Evolutionary conservation across 495 filamentous ascomycete genomes (phyloP).

Genomic region (Penicillium tannophilum): DNA sequence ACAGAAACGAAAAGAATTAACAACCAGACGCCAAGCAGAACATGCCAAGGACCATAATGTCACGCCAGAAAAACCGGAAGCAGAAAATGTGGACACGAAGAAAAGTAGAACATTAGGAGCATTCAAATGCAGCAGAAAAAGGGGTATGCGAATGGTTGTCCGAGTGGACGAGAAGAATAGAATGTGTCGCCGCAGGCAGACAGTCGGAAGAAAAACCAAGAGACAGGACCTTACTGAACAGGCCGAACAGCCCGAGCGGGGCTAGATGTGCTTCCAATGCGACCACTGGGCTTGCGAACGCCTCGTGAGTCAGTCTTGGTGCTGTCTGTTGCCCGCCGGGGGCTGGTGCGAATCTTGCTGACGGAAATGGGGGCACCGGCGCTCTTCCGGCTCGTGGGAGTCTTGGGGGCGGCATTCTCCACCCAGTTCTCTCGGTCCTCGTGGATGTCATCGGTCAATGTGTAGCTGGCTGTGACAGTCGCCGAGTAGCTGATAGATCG

Average conservation of each 20-base stretch:
- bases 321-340: constrained; percentile 59
- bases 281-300: constrained; percentile 89
- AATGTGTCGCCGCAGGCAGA: constrained; percentile 15
- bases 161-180: constrained; percentile 26
- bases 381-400: constrained; percentile 60
- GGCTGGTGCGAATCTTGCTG: constrained; percentile 72
- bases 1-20: constrained; percentile 18
- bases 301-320: constrained; percentile 57
- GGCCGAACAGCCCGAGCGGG: constrained; percentile 22
- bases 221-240: constrained; percentile 17
- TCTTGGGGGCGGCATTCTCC: constrained; percentile 59
- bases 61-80: constrained; percentile 17
- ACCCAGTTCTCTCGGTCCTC: constrained; percentile 51
- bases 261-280: constrained; percentile 71
- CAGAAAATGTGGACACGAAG: constrained; percentile 9
- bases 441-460: constrained; percentile 44
- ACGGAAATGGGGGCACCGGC: constrained; percentile 68
- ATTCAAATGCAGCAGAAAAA: constrained; percentile 26
- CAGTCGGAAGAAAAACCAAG: not conserved
- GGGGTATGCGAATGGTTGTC: constrained; percentile 31
- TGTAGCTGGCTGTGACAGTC: constrained; percentile 48
- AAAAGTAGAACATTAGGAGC: constrained; percentile 27
- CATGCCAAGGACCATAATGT: constrained; percentile 21
- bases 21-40: constrained; percentile 27
- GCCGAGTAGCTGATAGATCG: constrained; percentile 55